Evolutionary conservation across 768 basidiomycete genomes (phyloP).

Genomic region (Sarcodon aspratus): DNA sequence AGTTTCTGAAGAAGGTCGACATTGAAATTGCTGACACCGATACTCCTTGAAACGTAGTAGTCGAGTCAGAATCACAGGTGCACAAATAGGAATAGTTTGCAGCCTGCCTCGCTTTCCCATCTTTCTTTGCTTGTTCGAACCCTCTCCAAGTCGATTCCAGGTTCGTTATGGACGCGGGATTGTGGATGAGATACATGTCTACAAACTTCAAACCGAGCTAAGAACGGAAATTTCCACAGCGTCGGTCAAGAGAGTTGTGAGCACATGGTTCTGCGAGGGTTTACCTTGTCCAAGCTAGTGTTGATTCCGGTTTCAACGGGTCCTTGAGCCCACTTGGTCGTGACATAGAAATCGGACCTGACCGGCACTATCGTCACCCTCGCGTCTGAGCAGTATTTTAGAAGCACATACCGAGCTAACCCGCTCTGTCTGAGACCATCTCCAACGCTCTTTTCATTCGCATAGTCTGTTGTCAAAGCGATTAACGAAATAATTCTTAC

Average conservation of each 20-base stretch:
- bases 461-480: slow-evolving; percentile 14
- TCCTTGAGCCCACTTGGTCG: slow-evolving; percentile 37
- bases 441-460: slow-evolving; percentile 26
- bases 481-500: slow-evolving; percentile 1
- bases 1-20: slow-evolving; percentile 40
- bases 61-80: not conserved
- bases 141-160: slow-evolving; percentile 36
- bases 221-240: too few relatives aligned
- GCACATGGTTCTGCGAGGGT: slow-evolving; percentile 1
- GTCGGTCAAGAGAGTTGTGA: slow-evolving; percentile 1
- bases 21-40: slow-evolving; percentile 63
- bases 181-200: slow-evolving; percentile 65
- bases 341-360: slow-evolving; percentile 20
- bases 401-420: slow-evolving; percentile 10
- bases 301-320: slow-evolving; percentile 27
- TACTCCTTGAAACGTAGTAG: slow-evolving; percentile 34
- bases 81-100: not conserved
- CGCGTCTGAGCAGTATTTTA: not conserved
- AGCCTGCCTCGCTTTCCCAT: slow-evolving; percentile 24
- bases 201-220: slow-evolving; percentile 52
- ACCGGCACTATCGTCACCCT: not conserved
- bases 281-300: slow-evolving; percentile 39
- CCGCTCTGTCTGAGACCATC: slow-evolving; percentile 23
- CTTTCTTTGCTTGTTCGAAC: slow-evolving; percentile 41
- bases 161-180: slow-evolving; percentile 20